Conservation (phyloP, 73 alveolate species). For the Chromera velia region DNA sequence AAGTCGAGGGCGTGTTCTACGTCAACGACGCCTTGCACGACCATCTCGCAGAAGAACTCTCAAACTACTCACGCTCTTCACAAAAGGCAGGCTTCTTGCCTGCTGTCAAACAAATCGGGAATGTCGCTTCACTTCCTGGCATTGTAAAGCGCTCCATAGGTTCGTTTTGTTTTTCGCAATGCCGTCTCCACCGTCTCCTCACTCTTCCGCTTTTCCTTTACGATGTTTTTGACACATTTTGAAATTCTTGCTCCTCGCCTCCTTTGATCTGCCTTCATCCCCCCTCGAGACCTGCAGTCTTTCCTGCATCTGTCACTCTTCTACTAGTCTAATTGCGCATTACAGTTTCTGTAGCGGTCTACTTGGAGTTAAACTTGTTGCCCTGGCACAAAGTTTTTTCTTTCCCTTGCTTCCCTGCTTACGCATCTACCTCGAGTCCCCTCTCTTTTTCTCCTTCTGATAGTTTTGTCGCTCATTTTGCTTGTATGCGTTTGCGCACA, state of each 20-base stretch:
- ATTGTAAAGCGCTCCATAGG: not conserved
- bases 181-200: not conserved
- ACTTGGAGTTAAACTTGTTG: not conserved
- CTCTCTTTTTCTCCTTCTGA: not conserved
- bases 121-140: not conserved
- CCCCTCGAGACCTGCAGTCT: no score
- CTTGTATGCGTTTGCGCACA: not conserved
- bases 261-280: no score
- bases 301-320: no score
- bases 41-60: not conserved
- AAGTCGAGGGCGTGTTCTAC: not conserved
- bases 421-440: not conserved
- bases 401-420: not conserved
- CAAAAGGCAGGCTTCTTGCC: conserved; percentile 37
- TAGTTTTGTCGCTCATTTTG: not conserved
- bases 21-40: not conserved
- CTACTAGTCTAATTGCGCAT: no score
- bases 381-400: not conserved
- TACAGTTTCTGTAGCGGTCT: not conserved
- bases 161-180: not conserved
- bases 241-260: no score
- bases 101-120: conserved; percentile 38
- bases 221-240: not conserved
- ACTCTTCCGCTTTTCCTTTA: not conserved
- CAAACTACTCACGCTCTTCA: conserved; percentile 7